Base-by-base conservation (phyloP, 2,329 filamentous ascomycete genomes). In the Fusarium musae region DNA sequence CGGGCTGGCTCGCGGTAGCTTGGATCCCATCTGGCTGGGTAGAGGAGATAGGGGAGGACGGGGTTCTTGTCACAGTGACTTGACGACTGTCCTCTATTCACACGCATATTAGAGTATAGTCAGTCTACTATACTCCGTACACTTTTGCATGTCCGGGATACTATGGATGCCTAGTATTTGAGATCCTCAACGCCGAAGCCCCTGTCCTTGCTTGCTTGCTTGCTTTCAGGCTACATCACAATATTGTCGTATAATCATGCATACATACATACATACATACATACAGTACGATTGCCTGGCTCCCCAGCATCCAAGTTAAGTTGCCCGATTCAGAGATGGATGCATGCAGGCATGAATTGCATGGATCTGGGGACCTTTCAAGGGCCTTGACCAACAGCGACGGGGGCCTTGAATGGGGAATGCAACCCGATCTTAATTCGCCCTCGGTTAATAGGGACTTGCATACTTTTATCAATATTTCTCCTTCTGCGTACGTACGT, bases 291-390 rank as follows among this genome's bases (percentile, higher is more conserved):
- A 36, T 28, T 66, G 49, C 36, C 62, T 50, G 34, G 42, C 63
- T 42, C 40, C 50, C 34, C 17, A 57, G 30, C 21, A 50, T 59
- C n/a, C 12, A 57, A 56, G 62, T 36, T 16, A 60, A 56, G 62
- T 63, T 59, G 46, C 70, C 66, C 53, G 61, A 73, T 73, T 66
- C 44, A 73, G 69, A 66, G 62, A 68, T 71, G 57, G 66, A 72
- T 72, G 63, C 68, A 67, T 66, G 62, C 67, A 69, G 66, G 53
- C 40, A 70, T 59, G 61, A 58, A 58, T n/a, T 58, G 42, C 60
- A 73, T 69, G 65, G 53, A 69, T 63, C 70, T 49, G 42, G 57
- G 68, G 36, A 39, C 47, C 28, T 43, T 37, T 19, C 36, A 39
- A 39, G 17, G 17, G 26, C 43, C 17, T 30, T 47, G 26, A 36